Percentiles rank a stretch among this genome's conserved stretches.
Evolutionary conservation across 2,329 filamentous ascomycete species (phyloP).

Genomic region (Tympanopsis confertula): DNA sequence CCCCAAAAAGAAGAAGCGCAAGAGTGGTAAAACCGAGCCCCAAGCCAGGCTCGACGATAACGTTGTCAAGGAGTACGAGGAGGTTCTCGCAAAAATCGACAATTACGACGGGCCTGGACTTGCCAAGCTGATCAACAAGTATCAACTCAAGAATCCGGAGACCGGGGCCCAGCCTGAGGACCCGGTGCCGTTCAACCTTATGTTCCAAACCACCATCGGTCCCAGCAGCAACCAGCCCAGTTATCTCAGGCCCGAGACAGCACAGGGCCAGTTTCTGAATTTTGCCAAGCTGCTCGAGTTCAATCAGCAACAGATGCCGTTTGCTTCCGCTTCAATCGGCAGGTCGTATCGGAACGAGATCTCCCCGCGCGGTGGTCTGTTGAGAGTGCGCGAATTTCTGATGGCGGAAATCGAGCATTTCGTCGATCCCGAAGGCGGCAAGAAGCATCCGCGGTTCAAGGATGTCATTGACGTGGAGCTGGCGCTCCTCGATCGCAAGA

Average conservation of each 20-base stretch:
- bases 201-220: slow-evolving; percentile 94
- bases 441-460: slow-evolving; percentile 81
- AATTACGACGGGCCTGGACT: slow-evolving; percentile 85
- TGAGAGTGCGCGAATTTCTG: slow-evolving; percentile 90
- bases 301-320: slow-evolving; percentile 90
- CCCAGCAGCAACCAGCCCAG: slow-evolving; percentile 78
- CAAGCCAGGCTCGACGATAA: slow-evolving; percentile 78
- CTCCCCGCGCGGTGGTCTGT: slow-evolving; percentile 77
- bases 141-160: slow-evolving; percentile 78
- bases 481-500: slow-evolving; percentile 70
- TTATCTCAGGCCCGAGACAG: slow-evolving; percentile 86
- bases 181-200: slow-evolving; percentile 90
- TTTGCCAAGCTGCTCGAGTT: slow-evolving; percentile 94
- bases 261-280: slow-evolving; percentile 95
- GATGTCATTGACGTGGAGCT: slow-evolving; percentile 78
- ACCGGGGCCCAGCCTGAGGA: slow-evolving; percentile 67
- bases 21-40: slow-evolving; percentile 64
- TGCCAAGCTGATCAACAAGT: slow-evolving; percentile 77
- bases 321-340: slow-evolving; percentile 91
- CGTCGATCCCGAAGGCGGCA: slow-evolving; percentile 85
- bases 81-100: slow-evolving; percentile 83
- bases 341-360: slow-evolving; percentile 99
- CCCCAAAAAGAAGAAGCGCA: slow-evolving; percentile 73
- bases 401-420: slow-evolving; percentile 99
- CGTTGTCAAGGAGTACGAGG: slow-evolving; percentile 79